phyloP scores from a whole-genome alignment of 352 stramenopile genomes.

The Elongisporangium undulatum region DNA sequence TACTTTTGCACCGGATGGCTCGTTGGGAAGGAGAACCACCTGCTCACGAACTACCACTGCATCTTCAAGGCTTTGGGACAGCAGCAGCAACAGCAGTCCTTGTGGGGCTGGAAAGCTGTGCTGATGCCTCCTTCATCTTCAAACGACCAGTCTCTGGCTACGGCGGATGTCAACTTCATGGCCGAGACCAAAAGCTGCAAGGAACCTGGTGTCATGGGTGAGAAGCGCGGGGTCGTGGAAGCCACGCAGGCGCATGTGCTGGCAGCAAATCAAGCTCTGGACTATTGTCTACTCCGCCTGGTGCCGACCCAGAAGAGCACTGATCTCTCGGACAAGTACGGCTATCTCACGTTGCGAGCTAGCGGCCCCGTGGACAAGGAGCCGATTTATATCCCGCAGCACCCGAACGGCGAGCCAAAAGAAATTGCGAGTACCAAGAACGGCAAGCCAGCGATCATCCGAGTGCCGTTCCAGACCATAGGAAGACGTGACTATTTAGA shows the following conservation, averaged over 20 bases:
- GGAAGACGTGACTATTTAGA: background rate
- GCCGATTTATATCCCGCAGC: slow-evolving; percentile 59
- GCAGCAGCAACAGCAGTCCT: slow-evolving; percentile 10
- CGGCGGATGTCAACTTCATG: slow-evolving; percentile 49
- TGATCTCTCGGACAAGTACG: slow-evolving; percentile 39
- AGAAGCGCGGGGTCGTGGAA: slow-evolving; percentile 36
- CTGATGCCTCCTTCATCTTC: slow-evolving; percentile 1
- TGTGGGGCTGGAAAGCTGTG: background rate
- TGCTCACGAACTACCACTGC: slow-evolving; percentile 73
- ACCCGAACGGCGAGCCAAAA: slow-evolving; percentile 55
- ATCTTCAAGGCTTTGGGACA: slow-evolving; percentile 10
- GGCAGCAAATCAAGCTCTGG: slow-evolving; percentile 32
- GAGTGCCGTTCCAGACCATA: slow-evolving; percentile 6
- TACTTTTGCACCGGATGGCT: slow-evolving; percentile 64
- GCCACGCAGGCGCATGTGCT: slow-evolving; percentile 34
- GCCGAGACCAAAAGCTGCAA: slow-evolving; percentile 45
- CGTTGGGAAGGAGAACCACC: slow-evolving; percentile 44
- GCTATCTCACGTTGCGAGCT: slow-evolving; percentile 36
- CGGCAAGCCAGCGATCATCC: slow-evolving; percentile 32
- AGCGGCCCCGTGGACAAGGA: slow-evolving; percentile 42
- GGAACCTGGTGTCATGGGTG: slow-evolving; percentile 20
- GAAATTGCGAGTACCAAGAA: slow-evolving; percentile 48
- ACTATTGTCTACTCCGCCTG: slow-evolving; percentile 57
- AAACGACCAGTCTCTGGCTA: slow-evolving; percentile 9
- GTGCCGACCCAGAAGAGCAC: slow-evolving; percentile 17